These are phyloP conservation scores for Globisporangium heterothallicum DNA, from an alignment of 352 stramenopile genomes.

Conservation along the genomic window DNA sequence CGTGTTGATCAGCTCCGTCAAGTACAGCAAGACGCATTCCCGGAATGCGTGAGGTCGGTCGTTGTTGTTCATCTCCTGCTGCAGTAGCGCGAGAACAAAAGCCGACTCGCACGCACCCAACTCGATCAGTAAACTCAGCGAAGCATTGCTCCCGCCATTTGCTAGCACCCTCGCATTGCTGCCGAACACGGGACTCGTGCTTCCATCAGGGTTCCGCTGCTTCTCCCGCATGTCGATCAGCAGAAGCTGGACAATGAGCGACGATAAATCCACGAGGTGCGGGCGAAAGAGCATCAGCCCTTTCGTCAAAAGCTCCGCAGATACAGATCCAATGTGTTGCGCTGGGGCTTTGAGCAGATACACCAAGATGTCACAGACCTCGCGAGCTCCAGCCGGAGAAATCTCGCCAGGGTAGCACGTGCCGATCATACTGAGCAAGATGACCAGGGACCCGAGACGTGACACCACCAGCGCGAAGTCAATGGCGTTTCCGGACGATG, in stretches of 20 bases:
- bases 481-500: constrained; percentile 10
- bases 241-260: constrained; percentile 63
- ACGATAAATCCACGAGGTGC: constrained; percentile 76
- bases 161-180: constrained; percentile 38
- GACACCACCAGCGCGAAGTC: constrained; percentile 42
- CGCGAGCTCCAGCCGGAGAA: constrained; percentile 56
- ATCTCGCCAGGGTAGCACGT: constrained; percentile 83
- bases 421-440: constrained; percentile 82
- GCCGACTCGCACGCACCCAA: constrained; percentile 71
- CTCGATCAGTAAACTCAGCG: constrained; percentile 72
- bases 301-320: constrained; percentile 74
- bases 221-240: constrained; percentile 76
- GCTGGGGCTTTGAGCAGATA: constrained; percentile 48
- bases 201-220: constrained; percentile 31
- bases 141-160: constrained; percentile 60
- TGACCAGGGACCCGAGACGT: constrained; percentile 63
- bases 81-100: constrained; percentile 67
- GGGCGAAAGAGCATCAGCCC: constrained; percentile 80
- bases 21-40: constrained; percentile 68
- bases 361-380: constrained; percentile 80
- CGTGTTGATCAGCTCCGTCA: constrained; percentile 79
- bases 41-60: constrained; percentile 64
- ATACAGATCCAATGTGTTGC: constrained; percentile 57
- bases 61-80: constrained; percentile 81
- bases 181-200: constrained; percentile 28